A percentile compares a stretch with the other conserved stretches of the same genome.
Evolutionary conservation across 2,329 filamentous ascomycete genomes (phyloP).

Genomic region (Xylariaceae sp.): DNA sequence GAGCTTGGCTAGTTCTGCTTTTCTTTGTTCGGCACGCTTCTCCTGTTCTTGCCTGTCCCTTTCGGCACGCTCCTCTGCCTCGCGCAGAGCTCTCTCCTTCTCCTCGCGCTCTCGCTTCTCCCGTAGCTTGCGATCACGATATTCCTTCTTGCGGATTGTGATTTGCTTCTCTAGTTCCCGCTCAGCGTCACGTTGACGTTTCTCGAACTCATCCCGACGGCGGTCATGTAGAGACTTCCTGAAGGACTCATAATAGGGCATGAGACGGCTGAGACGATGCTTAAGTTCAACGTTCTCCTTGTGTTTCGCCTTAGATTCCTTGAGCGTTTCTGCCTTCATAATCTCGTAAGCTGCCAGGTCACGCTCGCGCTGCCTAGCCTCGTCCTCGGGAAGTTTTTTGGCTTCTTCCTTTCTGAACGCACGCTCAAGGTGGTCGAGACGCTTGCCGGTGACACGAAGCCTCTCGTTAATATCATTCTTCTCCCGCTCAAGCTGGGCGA

Average conservation of each 20-base stretch:
- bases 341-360: slow-evolving; percentile 82
- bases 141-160: slow-evolving; percentile 82
- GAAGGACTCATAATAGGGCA: slow-evolving; percentile 84
- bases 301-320: slow-evolving; percentile 84
- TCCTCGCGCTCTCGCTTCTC: slow-evolving; percentile 87
- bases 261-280: slow-evolving; percentile 83
- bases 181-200: slow-evolving; percentile 87
- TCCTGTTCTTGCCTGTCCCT: slow-evolving; percentile 86
- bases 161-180: slow-evolving; percentile 93
- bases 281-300: slow-evolving; percentile 91
- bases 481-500: slow-evolving; percentile 94
- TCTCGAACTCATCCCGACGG: slow-evolving; percentile 94
- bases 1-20: slow-evolving; percentile 67
- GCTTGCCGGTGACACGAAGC: slow-evolving; percentile 88
- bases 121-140: slow-evolving; percentile 77
- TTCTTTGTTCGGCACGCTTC: slow-evolving; percentile 77
- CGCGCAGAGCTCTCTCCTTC: slow-evolving; percentile 73
- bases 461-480: slow-evolving; percentile 95
- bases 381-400: slow-evolving; percentile 88
- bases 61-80: slow-evolving; percentile 82
- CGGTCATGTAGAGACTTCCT: slow-evolving; percentile 80
- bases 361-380: slow-evolving; percentile 75
- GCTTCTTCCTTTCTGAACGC: slow-evolving; percentile 94
- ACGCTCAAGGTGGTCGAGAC: slow-evolving; percentile 95
- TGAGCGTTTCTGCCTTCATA: slow-evolving; percentile 75